A percentile compares a stretch with the other conserved stretches of the same genome.
phyloP scores from a whole-genome alignment of 805 yeast species.

The Starmerella apicola region DNA sequence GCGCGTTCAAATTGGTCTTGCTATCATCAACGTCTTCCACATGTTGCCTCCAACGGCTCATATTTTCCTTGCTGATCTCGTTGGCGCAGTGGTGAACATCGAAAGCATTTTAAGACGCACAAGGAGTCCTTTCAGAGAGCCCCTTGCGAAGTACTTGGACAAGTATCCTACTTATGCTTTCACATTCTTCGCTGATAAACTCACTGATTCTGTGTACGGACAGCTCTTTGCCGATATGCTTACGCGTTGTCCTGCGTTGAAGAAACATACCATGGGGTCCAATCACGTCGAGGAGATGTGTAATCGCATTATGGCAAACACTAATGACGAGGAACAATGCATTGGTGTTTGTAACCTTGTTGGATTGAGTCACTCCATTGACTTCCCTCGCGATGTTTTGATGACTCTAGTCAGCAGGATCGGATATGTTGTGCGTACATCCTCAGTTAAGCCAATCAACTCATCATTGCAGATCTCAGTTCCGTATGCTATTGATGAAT shows the following conservation, averaged over 20 bases:
- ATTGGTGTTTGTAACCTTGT: constrained; percentile 61
- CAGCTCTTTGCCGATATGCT: constrained; percentile 57
- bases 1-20: constrained; percentile 75
- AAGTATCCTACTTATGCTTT: constrained; percentile 67
- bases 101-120: constrained; percentile 78
- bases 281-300: constrained; percentile 40
- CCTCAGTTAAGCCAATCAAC: constrained; percentile 36
- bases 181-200: constrained; percentile 54
- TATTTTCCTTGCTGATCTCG: constrained; percentile 78
- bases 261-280: constrained; percentile 43
- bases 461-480: constrained; percentile 59
- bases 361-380: constrained; percentile 23
- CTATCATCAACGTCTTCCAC: constrained; percentile 83
- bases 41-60: constrained; percentile 84
- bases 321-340: constrained; percentile 42
- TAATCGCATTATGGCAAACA: constrained; percentile 37
- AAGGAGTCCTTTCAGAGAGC: constrained; percentile 85
- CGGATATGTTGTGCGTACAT: constrained; percentile 34
- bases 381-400: constrained; percentile 4
- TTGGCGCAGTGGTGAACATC: constrained; percentile 59
- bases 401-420: constrained; percentile 28
- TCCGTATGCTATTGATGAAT: constrained; percentile 51
- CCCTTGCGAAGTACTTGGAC: constrained; percentile 75
- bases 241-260: constrained; percentile 39
- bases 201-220: constrained; percentile 52